These are phyloP conservation scores for Paspalum notatum DNA, from an alignment of 176 grass and related monocot species.

Conservation along the genomic window DNA sequence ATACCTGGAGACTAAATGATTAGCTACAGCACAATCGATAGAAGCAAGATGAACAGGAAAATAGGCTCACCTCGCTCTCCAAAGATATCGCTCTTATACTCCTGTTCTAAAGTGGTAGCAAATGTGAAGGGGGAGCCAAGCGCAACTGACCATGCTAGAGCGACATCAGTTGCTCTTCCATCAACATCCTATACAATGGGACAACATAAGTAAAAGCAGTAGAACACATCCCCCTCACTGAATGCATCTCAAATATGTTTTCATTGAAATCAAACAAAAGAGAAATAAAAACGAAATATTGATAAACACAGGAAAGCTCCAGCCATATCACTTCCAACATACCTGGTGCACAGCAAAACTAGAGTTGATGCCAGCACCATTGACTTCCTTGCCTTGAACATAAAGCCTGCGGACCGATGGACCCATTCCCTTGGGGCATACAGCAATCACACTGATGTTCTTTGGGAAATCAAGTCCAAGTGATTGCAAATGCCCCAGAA, in stretches of 20 bases:
- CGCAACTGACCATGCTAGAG: slow-evolving; percentile 85
- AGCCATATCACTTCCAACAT: slow-evolving; percentile 14
- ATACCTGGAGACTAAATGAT: slow-evolving; percentile 50
- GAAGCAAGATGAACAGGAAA: neutral
- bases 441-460: slow-evolving; percentile 83
- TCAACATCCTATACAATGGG: slow-evolving; percentile 68
- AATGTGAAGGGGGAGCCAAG: slow-evolving; percentile 88
- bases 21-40: neutral
- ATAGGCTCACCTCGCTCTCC: slow-evolving; percentile 47
- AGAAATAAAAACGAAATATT: neutral
- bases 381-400: slow-evolving; percentile 85
- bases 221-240: neutral
- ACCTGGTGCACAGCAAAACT: slow-evolving; percentile 97
- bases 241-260: neutral
- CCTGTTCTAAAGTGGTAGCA: slow-evolving; percentile 73
- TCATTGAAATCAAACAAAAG: neutral
- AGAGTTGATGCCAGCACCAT: slow-evolving; percentile 87
- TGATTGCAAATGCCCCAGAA: slow-evolving; percentile 80
- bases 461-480: slow-evolving; percentile 74
- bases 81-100: slow-evolving; percentile 81
- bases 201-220: neutral
- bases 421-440: slow-evolving; percentile 91
- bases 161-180: slow-evolving; percentile 77
- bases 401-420: slow-evolving; percentile 84
- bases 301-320: neutral